Percentiles rank a stretch among this genome's conserved stretches.
Evolutionary conservation across 768 basidiomycete species (phyloP).

Genomic region (Dioszegia aurantiaca): DNA sequence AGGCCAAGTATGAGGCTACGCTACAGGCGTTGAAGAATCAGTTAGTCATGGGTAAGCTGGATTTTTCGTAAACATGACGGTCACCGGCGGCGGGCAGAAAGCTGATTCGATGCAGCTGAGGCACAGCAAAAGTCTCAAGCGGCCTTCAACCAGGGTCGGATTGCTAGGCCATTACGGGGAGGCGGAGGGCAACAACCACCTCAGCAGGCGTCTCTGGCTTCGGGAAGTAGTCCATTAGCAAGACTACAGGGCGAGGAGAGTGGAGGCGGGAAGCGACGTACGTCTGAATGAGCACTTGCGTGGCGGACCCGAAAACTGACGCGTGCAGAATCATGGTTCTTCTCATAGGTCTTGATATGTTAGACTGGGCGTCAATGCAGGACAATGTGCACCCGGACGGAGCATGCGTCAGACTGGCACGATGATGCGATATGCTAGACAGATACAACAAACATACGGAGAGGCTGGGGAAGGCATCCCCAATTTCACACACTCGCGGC

Average conservation of each 20-base stretch:
- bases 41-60: conserved; percentile 73
- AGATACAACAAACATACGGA: too few relatives aligned
- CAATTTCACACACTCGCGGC: too few relatives aligned
- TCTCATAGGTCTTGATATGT: conserved; percentile 2
- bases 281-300: conserved; percentile 14
- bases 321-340: conserved; percentile 35
- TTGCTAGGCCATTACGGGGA: conserved; percentile 93
- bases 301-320: conserved; percentile 5
- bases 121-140: conserved; percentile 41
- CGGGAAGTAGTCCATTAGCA: conserved; percentile 36
- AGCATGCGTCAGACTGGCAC: neutral
- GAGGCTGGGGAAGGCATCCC: too few relatives aligned
- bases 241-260: conserved; percentile 41
- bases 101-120: conserved; percentile 6
- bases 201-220: conserved; percentile 19
- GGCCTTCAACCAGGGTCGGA: conserved; percentile 81
- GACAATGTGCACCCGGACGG: too few relatives aligned
- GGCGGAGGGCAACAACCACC: conserved; percentile 54
- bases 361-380: neutral
- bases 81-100: too few relatives aligned
- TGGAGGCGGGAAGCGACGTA: conserved; percentile 38
- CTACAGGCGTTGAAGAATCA: conserved; percentile 67
- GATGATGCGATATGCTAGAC: too few relatives aligned
- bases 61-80: too few relatives aligned
- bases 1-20: conserved; percentile 79